These are phyloP conservation scores for Penicillium turbatum DNA, from an alignment of 495 filamentous ascomycete genomes.

Conservation along the genomic window DNA sequence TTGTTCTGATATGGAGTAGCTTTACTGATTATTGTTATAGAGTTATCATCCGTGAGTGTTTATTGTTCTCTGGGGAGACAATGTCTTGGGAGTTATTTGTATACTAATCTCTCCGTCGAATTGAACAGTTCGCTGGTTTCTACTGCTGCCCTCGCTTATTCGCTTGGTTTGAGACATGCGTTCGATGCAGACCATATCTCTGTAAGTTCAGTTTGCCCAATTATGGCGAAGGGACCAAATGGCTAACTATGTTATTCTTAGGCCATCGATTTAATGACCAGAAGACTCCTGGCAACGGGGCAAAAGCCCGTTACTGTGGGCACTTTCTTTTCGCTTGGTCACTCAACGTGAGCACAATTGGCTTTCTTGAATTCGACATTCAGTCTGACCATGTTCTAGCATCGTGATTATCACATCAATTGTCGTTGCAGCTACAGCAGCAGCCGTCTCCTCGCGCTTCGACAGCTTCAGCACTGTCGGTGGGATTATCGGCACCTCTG, in stretches of 20 bases:
- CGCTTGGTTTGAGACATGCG: constrained; percentile 87
- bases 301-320: constrained; percentile 88
- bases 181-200: constrained; percentile 96
- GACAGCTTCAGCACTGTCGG: constrained; percentile 77
- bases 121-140: constrained; percentile 53
- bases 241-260: constrained; percentile 15
- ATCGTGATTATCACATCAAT: constrained; percentile 90
- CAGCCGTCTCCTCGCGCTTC: constrained; percentile 74
- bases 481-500: constrained; percentile 74
- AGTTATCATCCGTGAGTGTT: constrained; percentile 36
- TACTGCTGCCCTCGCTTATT: constrained; percentile 79
- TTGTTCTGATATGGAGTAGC: not conserved
- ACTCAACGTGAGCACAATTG: constrained; percentile 60
- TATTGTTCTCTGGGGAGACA: not conserved
- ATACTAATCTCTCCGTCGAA: not conserved
- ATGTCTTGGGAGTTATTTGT: not conserved
- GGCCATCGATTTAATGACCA: constrained; percentile 95
- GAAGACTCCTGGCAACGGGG: constrained; percentile 81
- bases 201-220: constrained; percentile 27
- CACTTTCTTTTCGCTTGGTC: constrained; percentile 91
- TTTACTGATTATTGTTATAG: constrained; percentile 20
- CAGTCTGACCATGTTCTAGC: constrained; percentile 24
- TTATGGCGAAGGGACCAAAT: not conserved
- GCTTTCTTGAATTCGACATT: not conserved
- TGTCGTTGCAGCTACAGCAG: constrained; percentile 83